Percentiles rank a stretch among this genome's conserved stretches.
phyloP scores from a whole-genome alignment of 148 eudicot species.

The Amaranthus hypochondriacus region DNA sequence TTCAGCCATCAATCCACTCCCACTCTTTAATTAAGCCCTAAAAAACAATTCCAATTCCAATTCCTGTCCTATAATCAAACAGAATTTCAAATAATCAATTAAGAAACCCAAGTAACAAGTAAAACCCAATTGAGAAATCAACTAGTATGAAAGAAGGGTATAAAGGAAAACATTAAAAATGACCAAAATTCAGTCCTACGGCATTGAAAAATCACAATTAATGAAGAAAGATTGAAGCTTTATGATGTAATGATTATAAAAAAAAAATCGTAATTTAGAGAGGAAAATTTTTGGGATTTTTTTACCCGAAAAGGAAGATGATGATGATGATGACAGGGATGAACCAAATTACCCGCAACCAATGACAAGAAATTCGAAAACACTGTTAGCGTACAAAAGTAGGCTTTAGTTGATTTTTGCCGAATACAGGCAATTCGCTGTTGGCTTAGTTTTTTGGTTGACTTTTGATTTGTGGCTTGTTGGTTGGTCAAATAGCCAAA shows the following conservation, averaged over 20 bases:
- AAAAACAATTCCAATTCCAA: neutral
- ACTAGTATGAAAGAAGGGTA: neutral
- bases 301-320: constrained; percentile 8
- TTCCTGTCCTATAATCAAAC: constrained; percentile 6
- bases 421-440: too few relatives aligned
- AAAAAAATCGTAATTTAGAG: neutral
- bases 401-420: neutral
- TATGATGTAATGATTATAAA: neutral
- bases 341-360: neutral
- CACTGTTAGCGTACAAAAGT: constrained; percentile 15
- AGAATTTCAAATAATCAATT: neutral
- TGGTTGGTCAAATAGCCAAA: too few relatives aligned
- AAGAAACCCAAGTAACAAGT: neutral
- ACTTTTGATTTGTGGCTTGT: too few relatives aligned
- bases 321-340: constrained; percentile 1
- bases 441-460: too few relatives aligned
- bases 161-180: neutral
- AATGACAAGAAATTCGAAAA: neutral
- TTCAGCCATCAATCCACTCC: constrained; percentile 32
- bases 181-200: neutral
- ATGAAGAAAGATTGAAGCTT: constrained; percentile 4
- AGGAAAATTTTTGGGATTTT: neutral
- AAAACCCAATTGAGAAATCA: neutral
- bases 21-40: neutral
- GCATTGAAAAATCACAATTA: neutral